Evolutionary conservation across 306 rosid genomes (phyloP).

Genomic region (Luffa acutangula): DNA sequence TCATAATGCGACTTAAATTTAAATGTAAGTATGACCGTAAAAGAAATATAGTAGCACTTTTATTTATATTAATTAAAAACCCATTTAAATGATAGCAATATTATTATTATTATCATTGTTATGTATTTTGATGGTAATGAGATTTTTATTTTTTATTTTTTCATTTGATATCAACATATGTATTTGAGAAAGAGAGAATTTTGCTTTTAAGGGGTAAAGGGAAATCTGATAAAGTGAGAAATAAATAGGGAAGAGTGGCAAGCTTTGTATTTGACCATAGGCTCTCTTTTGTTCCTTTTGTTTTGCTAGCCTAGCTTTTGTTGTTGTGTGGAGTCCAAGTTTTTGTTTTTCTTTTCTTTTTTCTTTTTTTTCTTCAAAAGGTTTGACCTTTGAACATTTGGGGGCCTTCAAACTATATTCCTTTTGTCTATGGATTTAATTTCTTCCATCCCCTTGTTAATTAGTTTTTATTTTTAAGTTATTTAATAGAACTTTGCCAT

Average conservation of each 20-base stretch:
- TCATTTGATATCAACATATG: not conserved
- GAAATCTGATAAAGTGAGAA: not conserved
- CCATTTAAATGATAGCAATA: too few relatives aligned
- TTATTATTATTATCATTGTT: too few relatives aligned
- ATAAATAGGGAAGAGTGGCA: not conserved
- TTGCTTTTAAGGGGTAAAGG: conserved; percentile 1
- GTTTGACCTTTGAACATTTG: conserved; percentile 8
- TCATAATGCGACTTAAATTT: too few relatives aligned
- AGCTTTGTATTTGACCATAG: conserved; percentile 5
- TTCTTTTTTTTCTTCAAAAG: not conserved
- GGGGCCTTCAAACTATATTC: not conserved
- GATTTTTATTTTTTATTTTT: not conserved
- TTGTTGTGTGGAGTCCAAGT: not conserved
- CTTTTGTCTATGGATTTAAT: not conserved
- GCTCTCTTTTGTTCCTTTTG: not conserved
- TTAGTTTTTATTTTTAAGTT: not conserved
- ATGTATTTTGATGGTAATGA: not conserved
- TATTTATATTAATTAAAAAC: too few relatives aligned
- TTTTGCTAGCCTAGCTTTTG: not conserved
- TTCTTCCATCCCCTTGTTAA: not conserved
- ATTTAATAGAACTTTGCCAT: not conserved
- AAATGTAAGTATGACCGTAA: too few relatives aligned
- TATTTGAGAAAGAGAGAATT: not conserved
- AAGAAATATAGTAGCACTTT: too few relatives aligned
- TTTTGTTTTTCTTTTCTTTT: not conserved